phyloP scores from a whole-genome alignment of 768 basidiomycete genomes.

The Pluteus cervinus region DNA sequence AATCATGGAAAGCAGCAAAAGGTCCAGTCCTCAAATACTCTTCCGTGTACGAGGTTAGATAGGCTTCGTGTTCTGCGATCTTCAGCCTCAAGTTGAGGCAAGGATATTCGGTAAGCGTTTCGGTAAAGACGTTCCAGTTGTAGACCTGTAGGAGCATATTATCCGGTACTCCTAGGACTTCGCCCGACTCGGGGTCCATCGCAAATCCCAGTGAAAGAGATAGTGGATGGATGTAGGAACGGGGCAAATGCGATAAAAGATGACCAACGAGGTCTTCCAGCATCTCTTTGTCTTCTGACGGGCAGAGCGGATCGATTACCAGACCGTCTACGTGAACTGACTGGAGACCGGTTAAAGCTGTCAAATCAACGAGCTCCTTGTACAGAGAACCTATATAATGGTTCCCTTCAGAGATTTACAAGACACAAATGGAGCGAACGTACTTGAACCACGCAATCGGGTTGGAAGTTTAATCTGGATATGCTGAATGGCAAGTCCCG shows the following conservation, averaged over 20 bases:
- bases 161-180: slow-evolving; percentile 23
- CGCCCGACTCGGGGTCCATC: slow-evolving; percentile 10
- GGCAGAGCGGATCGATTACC: slow-evolving; percentile 13
- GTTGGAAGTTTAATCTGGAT: no score
- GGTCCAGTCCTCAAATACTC: no score
- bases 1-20: no score
- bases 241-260: slow-evolving; percentile 18
- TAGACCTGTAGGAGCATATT: slow-evolving; percentile 18
- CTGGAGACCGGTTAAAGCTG: slow-evolving; percentile 12
- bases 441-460: no score
- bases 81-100: no score
- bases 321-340: slow-evolving; percentile 21
- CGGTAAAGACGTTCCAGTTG: slow-evolving; percentile 21
- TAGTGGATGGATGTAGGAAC: slow-evolving; percentile 13
- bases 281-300: slow-evolving; percentile 6
- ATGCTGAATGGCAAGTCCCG: no score
- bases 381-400: slow-evolving; percentile 11
- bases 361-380: slow-evolving; percentile 15
- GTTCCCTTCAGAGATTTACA: slow-evolving; percentile 2
- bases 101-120: slow-evolving; percentile 18
- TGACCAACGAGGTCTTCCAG: slow-evolving; percentile 16
- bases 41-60: no score
- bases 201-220: slow-evolving; percentile 17
- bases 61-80: no score
- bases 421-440: slow-evolving; percentile 7